These are phyloP conservation scores for Trichoderma aggressivum DNA, from an alignment of 2,329 filamentous ascomycete genomes.

Conservation along the genomic window DNA sequence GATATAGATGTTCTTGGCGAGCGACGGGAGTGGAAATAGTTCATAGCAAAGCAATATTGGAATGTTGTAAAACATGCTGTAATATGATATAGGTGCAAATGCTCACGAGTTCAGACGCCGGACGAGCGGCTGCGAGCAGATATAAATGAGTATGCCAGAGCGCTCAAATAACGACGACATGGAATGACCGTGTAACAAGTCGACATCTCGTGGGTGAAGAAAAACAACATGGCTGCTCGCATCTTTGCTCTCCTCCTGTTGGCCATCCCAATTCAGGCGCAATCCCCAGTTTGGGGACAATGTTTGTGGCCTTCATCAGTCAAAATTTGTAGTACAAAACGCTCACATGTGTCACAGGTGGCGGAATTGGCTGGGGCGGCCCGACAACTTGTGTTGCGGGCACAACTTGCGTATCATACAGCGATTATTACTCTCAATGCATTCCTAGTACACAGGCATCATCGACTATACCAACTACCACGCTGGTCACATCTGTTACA, in stretches of 20 bases:
- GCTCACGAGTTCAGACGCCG: neutral
- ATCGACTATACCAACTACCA: neutral
- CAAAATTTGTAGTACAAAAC: neutral
- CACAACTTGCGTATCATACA: neutral
- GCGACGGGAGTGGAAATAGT: neutral
- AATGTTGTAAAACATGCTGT: neutral
- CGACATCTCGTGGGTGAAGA: neutral
- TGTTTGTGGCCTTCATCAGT: neutral
- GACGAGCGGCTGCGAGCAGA: neutral
- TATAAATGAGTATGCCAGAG: neutral
- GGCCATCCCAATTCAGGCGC: neutral
- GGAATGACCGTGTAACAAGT: neutral
- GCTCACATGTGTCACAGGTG: neutral
- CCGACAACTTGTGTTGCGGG: conserved; percentile 4
- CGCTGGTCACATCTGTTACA: neutral
- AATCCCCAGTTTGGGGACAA: conserved; percentile 1
- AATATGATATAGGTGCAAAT: neutral
- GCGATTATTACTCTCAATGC: neutral
- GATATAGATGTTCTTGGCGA: neutral
- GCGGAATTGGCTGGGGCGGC: conserved; percentile 4
- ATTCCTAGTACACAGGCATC: neutral
- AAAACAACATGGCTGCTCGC: neutral
- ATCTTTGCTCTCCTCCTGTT: neutral
- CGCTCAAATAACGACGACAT: neutral
- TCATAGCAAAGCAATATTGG: neutral